A percentile compares a stretch with the other conserved stretches of the same genome.
Evolutionary conservation across 306 rosid genomes (phyloP).

Genomic region (Amphicarpaea edgeworthii): DNA sequence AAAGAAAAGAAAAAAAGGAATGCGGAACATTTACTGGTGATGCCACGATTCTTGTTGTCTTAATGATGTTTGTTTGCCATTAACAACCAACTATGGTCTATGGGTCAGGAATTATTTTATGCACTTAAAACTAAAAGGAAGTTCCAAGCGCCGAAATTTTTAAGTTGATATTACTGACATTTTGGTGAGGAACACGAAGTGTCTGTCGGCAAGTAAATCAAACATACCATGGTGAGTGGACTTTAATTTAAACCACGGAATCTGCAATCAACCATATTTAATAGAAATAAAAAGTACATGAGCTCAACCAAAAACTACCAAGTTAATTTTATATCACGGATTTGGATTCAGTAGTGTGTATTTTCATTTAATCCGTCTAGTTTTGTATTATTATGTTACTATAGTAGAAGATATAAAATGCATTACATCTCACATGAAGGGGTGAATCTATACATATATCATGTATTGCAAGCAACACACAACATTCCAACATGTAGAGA

Average conservation of each 20-base stretch:
- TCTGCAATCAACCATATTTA: background rate
- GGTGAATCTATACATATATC: constrained; percentile 9
- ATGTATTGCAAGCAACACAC: constrained; percentile 12
- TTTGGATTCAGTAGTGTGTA: background rate
- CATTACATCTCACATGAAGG: constrained; percentile 16
- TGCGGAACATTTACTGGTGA: background rate
- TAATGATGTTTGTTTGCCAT: background rate
- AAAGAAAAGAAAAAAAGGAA: background rate
- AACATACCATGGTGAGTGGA: background rate
- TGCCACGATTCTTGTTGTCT: background rate
- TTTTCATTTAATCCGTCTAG: background rate
- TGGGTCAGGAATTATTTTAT: background rate
- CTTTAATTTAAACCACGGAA: constrained; percentile 3
- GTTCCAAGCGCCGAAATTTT: background rate
- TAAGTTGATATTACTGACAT: background rate
- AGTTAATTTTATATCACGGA: background rate
- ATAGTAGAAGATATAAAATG: background rate
- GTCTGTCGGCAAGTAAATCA: constrained; percentile 11
- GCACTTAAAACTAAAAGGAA: background rate
- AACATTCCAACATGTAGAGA: constrained; percentile 27
- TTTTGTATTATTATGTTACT: background rate
- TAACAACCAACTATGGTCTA: background rate
- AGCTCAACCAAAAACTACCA: background rate
- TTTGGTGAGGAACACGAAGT: background rate
- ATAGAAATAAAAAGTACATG: background rate